These are phyloP conservation scores for Teratosphaeria pseudoeucalypti DNA, from an alignment of 2,329 filamentous ascomycete species.

Conservation along the genomic window DNA sequence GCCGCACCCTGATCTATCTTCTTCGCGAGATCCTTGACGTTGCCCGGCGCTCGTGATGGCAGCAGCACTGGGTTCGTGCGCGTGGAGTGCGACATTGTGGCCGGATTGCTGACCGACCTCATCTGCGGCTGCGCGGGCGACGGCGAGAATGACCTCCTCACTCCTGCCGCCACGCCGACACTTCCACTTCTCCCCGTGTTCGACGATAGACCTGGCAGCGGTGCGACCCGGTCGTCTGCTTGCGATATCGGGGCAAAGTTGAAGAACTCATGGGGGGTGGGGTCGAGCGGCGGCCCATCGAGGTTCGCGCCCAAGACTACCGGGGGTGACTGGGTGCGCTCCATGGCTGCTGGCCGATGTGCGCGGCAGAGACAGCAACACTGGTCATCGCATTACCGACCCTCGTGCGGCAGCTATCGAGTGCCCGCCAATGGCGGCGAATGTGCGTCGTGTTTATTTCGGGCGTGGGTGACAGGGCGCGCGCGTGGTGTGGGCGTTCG, in stretches of 20 bases:
- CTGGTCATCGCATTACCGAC: constrained; percentile 1
- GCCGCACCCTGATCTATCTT: constrained; percentile 54
- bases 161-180: neutral
- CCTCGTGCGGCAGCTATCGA: neutral
- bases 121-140: constrained; percentile 1
- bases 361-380: neutral
- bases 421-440: neutral
- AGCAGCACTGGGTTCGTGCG: constrained; percentile 21
- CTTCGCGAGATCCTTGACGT: constrained; percentile 69
- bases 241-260: constrained; percentile 3
- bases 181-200: neutral
- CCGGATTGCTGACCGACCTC: constrained; percentile 3
- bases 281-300: constrained; percentile 9
- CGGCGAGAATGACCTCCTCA: neutral
- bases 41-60: constrained; percentile 17
- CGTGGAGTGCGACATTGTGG: constrained; percentile 6
- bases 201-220: neutral
- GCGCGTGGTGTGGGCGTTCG: neutral
- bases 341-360: constrained; percentile 4
- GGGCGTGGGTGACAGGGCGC: neutral
- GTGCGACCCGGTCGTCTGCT: neutral
- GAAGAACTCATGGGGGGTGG: constrained; percentile 10
- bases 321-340: constrained; percentile 3
- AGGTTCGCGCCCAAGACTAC: constrained; percentile 8
- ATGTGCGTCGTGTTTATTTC: neutral